Base-by-base conservation (phyloP, 495 filamentous ascomycete species). In the Talaromyces proteolyticus region DNA sequence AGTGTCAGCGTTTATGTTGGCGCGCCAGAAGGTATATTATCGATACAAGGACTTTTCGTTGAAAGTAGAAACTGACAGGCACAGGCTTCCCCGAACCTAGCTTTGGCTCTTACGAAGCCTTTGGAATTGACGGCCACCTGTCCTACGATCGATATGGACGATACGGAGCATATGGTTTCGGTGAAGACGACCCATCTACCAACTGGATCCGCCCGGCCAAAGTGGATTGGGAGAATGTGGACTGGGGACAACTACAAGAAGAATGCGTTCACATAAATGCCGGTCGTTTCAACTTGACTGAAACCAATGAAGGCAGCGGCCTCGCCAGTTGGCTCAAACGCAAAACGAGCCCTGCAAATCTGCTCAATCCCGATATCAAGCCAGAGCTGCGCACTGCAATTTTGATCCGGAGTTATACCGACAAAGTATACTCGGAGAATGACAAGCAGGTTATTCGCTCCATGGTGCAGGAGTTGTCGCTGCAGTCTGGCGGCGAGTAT, bases 401-500 rank as follows among this genome's bases (percentile, higher is more conserved):
- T 16, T 58, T 94, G 8, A 71, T 93, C 26, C 81, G 89, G 10
- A 75, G 80, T 0, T 86, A 81, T 69, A 77, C 84, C 24, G 79
- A 73, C 18, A 86, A 86, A 58, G 60, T 74, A 20, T 93, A 84
- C 60, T 85, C 76, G n/a, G 64, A 79, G 11, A 83, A 89, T 56
- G 85, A 90, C 55, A 78, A 81, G 52, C 75, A 84, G 54, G 77
- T 80, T 11, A 80, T 94, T 41, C 84, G 89, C 17, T 76, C 88
- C 2, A 67, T 92, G 45, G 77, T 93, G 53, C 82, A 79, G 17
- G 89, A 93, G 62, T 66, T 91, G 22, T 79, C 78, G 4, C 65
- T 94, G 12, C 74, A 80, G 42, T 82, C 85, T 6, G 89, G 89
- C 2, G 87, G 80, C 10, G 84, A 89, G 65, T 92, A 89, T 59